Conservation (phyloP, 2,329 filamentous ascomycete genomes). For the Aaosphaeria arxii region DNA sequence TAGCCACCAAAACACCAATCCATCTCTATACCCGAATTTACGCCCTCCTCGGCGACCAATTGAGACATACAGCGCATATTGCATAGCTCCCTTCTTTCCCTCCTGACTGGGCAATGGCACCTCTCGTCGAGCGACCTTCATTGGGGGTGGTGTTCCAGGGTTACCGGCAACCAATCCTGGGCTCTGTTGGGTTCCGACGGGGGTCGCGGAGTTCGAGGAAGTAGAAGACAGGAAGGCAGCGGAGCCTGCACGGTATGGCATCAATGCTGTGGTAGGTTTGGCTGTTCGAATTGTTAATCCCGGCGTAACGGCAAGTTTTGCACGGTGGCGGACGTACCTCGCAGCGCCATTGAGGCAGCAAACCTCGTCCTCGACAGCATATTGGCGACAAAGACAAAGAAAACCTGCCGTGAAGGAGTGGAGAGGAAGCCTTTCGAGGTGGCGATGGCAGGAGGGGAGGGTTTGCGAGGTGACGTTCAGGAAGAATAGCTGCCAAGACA, state of each 20-base stretch:
- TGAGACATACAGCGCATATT: slow-evolving; percentile 79
- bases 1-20: slow-evolving; percentile 6
- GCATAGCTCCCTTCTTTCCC: slow-evolving; percentile 72
- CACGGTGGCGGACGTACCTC: slow-evolving; percentile 43
- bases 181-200: slow-evolving; percentile 44
- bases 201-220: slow-evolving; percentile 61
- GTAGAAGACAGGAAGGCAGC: slow-evolving; percentile 65
- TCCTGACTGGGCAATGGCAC: slow-evolving; percentile 77
- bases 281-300: slow-evolving; percentile 47
- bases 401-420: slow-evolving; percentile 33
- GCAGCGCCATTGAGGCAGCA: slow-evolving; percentile 53
- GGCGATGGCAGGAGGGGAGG: slow-evolving; percentile 22
- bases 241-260: slow-evolving; percentile 60
- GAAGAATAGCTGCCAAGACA: slow-evolving; percentile 20
- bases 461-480: slow-evolving; percentile 30
- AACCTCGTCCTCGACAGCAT: slow-evolving; percentile 54
- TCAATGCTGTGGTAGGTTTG: slow-evolving; percentile 62
- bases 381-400: slow-evolving; percentile 31
- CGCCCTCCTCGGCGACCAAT: not conserved
- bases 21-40: not conserved
- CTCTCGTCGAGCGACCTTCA: slow-evolving; percentile 61
- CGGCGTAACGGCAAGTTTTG: slow-evolving; percentile 6
- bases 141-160: slow-evolving; percentile 50
- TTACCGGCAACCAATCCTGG: slow-evolving; percentile 52
- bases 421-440: slow-evolving; percentile 33